Evolutionary conservation across 345 rosid species (phyloP).

Genomic region (Triadica sebifera): DNA sequence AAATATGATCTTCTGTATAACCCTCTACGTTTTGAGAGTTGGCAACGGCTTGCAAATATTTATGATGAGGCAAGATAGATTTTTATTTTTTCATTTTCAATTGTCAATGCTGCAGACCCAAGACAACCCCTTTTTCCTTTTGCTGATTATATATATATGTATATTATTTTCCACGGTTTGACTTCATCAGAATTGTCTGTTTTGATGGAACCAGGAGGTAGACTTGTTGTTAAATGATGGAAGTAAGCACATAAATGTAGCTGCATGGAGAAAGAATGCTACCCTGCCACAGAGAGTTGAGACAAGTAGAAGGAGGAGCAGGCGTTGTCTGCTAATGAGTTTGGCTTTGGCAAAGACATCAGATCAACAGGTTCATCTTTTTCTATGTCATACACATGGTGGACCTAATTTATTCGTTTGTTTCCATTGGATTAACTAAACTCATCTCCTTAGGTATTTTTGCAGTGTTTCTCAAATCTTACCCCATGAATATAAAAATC

Average conservation of each 20-base stretch:
- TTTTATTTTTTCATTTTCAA: neutral
- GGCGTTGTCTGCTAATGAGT: constrained; percentile 91
- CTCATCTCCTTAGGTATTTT: constrained; percentile 2
- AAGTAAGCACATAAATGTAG: constrained; percentile 92
- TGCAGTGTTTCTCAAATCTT: constrained; percentile 5
- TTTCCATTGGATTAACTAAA: neutral
- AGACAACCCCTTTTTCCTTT: neutral
- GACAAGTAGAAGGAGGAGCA: constrained; percentile 90
- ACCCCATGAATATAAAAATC: neutral
- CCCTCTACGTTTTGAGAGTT: constrained; percentile 88
- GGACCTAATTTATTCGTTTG: neutral
- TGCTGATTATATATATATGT: neutral
- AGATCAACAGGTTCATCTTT: constrained; percentile 64
- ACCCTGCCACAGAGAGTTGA: constrained; percentile 81
- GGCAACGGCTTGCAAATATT: constrained; percentile 88
- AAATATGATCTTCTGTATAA: constrained; percentile 86
- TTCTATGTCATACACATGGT: constrained; percentile 4
- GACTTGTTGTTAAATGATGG: constrained; percentile 98
- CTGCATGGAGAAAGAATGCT: constrained; percentile 85
- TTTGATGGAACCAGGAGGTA: constrained; percentile 69
- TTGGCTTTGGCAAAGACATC: constrained; percentile 86
- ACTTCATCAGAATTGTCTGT: constrained; percentile 11
- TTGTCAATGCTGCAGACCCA: constrained; percentile 6
- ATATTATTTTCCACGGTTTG: constrained; percentile 17
- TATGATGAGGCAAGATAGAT: constrained; percentile 81